Evolutionary conservation across 768 basidiomycete genomes (phyloP).

Genomic region (Hypholoma fasciculare): DNA sequence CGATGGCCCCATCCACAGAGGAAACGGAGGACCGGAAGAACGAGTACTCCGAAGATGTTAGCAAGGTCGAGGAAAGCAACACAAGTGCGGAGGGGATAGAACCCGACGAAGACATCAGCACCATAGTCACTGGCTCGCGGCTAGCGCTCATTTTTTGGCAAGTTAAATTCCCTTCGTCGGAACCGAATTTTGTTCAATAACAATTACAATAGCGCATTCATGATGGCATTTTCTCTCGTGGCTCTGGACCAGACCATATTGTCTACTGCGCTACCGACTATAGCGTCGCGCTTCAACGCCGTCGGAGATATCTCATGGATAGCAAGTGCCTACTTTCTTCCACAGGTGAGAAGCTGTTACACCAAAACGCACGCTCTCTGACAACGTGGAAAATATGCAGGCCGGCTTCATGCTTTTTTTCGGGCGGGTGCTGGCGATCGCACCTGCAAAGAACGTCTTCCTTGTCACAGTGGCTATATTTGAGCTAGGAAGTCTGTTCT

Average conservation of each 20-base stretch:
- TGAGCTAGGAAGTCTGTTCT: constrained; percentile 29
- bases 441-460: constrained; percentile 15
- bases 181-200: background rate
- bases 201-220: background rate
- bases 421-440: constrained; percentile 11
- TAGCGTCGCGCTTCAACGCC: constrained; percentile 19
- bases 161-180: background rate
- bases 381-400: background rate
- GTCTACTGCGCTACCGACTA: constrained; percentile 24
- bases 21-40: background rate
- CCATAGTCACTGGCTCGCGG: background rate
- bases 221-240: constrained; percentile 19
- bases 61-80: background rate
- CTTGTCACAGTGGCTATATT: constrained; percentile 15
- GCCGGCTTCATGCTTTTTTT: constrained; percentile 15
- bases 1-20: background rate
- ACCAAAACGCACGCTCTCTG: background rate
- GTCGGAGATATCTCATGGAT: constrained; percentile 23
- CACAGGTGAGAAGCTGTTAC: background rate
- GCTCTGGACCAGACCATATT: constrained; percentile 26
- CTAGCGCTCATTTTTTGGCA: constrained; percentile 1
- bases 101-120: background rate
- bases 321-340: constrained; percentile 18
- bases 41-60: background rate
- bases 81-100: background rate